Base-by-base conservation (phyloP, 2,329 filamentous ascomycete genomes). In the Helotiales sp. region DNA sequence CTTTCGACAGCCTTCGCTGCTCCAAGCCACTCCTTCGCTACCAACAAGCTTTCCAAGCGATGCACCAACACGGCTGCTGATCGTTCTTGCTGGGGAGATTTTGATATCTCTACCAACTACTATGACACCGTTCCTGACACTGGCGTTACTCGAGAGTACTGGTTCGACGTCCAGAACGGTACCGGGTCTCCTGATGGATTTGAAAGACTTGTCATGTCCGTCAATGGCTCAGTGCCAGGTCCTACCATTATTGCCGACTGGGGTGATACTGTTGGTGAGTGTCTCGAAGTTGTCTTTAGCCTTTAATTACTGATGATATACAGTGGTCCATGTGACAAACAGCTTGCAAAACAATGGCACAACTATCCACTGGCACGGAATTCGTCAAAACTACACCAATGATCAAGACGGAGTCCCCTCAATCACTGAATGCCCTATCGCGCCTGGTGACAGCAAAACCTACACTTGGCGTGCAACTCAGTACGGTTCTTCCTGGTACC, bases 371-470 rank as follows among this genome's bases (percentile, higher is more conserved):
- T 88, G 81, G 69, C 85, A 88, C 67, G 85, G 85, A 22, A 71
- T 86, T 61, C 79, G 75, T 68, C 80, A 84, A 70, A 40, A 78
- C 65, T 74, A 75, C 33, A 83, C 79, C 1, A 75, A 72, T 5
- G 71, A 78, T 29, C 84, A 86, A 79, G 86, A 88, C 68, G 86
- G 86, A 0, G 77, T 81, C 2, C 73, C 72, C 2, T 75, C 75
- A 15, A 76, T 82, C 5, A 81, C 80, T 1, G 62, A 66, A 52
- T 66, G 64, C 40, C 57, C 64, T 1, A 61, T 63, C 30, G 53
- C 61, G 10, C 63, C 60, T 5, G 64, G 61, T 2, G 71, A 73
- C 15, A 76, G 17, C n/a, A 61, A 63, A 31, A 64, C 61, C 1
- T 66, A 66, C 34, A 54, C 33, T n/a, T 67, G 61, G 55, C 48